phyloP scores from a whole-genome alignment of 2,329 filamentous ascomycete species.

The Botrytis byssoidea region DNA sequence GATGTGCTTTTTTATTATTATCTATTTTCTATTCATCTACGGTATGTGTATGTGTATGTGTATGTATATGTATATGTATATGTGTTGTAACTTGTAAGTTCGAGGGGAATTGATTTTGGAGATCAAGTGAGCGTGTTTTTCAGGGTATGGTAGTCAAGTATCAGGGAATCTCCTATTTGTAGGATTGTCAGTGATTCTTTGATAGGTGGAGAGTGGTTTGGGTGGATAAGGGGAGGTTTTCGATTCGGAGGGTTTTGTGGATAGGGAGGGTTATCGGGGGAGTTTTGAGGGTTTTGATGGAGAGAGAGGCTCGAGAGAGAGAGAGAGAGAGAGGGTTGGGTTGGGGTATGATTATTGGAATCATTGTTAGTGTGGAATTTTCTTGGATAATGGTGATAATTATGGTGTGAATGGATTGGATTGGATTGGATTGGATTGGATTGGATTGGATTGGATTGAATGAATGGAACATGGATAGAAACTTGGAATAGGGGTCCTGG shows the following conservation, averaged over 20 bases:
- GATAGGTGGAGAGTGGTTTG: background rate
- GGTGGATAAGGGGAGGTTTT: background rate
- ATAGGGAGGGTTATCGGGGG: background rate
- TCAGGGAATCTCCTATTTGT: background rate
- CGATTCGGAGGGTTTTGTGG: background rate
- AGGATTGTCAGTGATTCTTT: background rate
- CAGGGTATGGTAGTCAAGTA: too few species aligned
- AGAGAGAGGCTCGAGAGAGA: background rate
- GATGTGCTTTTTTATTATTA: background rate
- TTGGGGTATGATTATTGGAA: background rate
- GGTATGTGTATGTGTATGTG: too few species aligned
- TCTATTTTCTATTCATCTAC: too few species aligned
- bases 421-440: too few species aligned
- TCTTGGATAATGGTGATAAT: too few species aligned
- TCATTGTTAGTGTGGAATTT: background rate
- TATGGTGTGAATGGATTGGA: too few species aligned
- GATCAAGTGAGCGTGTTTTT: too few species aligned
- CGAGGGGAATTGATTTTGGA: too few species aligned
- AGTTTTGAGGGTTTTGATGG: too few species aligned
- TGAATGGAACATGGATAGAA: background rate
- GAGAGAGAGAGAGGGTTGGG: background rate
- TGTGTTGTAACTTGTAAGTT: too few species aligned
- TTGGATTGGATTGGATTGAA: background rate
- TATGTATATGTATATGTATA: too few species aligned
- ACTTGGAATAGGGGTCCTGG: constrained; percentile 2